A percentile compares a stretch with the other conserved stretches of the same genome.
Evolutionary conservation across 108 stramenopile species (phyloP).

Genomic region (Mayamaea pseudoterrestris): DNA sequence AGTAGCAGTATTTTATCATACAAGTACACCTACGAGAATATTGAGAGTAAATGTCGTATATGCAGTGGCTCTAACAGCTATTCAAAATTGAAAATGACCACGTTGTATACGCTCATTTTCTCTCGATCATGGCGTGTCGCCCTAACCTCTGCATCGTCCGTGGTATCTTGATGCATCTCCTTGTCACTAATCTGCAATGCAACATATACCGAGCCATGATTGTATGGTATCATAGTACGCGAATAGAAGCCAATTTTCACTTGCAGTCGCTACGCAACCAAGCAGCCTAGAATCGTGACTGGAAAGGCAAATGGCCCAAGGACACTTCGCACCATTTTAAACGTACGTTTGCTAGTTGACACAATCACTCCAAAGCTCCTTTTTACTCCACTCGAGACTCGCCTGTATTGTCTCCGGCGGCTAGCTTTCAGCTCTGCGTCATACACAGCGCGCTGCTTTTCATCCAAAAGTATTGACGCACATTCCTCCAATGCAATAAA

Average conservation of each 20-base stretch:
- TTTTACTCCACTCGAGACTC: background rate
- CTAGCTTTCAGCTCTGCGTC: constrained; percentile 19
- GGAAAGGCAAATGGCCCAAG: constrained; percentile 9
- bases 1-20: no score
- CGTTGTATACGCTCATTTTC: background rate
- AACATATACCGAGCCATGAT: no score
- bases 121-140: background rate
- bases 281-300: background rate
- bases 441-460: constrained; percentile 32
- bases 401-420: background rate
- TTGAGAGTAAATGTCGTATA: no score
- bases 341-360: background rate
- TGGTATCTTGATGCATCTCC: background rate
- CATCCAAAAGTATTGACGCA: constrained; percentile 53
- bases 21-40: no score
- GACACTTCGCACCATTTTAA: background rate
- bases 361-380: background rate
- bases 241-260: background rate
- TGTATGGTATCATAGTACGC: no score
- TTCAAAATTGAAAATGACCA: background rate
- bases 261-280: background rate
- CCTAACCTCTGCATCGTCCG: background rate
- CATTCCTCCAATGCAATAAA: constrained; percentile 65
- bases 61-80: no score
- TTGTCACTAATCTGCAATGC: background rate